These are phyloP conservation scores for Globisporangium camurandrum DNA, from an alignment of 352 stramenopile species.

Conservation along the genomic window DNA sequence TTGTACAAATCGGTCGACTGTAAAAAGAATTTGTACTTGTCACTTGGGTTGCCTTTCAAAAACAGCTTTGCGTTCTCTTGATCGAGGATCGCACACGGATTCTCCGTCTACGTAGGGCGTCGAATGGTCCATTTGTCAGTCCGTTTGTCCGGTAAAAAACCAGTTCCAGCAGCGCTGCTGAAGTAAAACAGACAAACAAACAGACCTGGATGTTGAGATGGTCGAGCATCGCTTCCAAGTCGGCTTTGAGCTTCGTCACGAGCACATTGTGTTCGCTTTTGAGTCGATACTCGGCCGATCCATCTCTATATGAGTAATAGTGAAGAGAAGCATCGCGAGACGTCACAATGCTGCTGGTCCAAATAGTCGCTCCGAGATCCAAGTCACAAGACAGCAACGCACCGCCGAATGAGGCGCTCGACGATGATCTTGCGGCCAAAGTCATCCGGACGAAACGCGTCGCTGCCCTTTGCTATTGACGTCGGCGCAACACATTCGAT, in stretches of 20 bases:
- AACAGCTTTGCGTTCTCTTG: constrained; percentile 99
- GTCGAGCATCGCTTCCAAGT: constrained; percentile 92
- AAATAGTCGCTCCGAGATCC: background rate
- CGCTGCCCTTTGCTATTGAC: constrained; percentile 38
- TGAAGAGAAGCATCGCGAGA: background rate
- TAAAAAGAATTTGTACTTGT: constrained; percentile 98
- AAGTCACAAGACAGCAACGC: constrained; percentile 5
- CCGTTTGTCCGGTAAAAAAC: background rate
- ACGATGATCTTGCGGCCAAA: constrained; percentile 94
- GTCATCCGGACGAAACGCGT: constrained; percentile 85
- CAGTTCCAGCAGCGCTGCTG: background rate
- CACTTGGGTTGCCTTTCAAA: constrained; percentile 88
- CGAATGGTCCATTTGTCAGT: background rate
- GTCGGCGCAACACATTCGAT: too few relatives aligned
- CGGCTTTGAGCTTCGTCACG: constrained; percentile 85
- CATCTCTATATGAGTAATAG: constrained; percentile 29
- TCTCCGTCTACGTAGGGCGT: constrained; percentile 89
- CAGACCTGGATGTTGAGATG: constrained; percentile 84
- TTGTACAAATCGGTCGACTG: constrained; percentile 94
- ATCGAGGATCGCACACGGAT: constrained; percentile 95
- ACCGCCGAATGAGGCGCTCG: constrained; percentile 84
- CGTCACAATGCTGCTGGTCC: background rate
- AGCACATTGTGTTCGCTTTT: constrained; percentile 50
- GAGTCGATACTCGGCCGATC: constrained; percentile 62
- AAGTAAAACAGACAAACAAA: background rate